A percentile compares a stretch with the other conserved stretches of the same genome.
Evolutionary conservation across 345 rosid species (phyloP).

Genomic region (Eucalyptus pauciflora): DNA sequence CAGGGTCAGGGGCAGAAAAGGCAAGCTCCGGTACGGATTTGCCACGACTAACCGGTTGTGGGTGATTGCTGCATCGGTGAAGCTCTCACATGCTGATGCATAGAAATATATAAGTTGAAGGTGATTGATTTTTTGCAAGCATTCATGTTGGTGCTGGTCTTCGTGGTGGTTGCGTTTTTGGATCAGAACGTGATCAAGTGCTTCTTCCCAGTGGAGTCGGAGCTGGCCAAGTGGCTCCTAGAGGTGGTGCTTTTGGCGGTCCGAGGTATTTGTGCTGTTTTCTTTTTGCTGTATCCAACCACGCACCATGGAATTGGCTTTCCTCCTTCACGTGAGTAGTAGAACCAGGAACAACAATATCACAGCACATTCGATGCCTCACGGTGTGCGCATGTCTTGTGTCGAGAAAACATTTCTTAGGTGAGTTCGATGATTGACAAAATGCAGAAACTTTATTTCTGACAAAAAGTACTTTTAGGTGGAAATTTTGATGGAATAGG

Average conservation of each 20-base stretch:
- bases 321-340: not conserved
- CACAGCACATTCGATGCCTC: not conserved
- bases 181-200: not conserved
- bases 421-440: no score
- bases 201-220: not conserved
- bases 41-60: slow-evolving; percentile 3
- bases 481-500: no score
- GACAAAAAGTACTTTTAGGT: no score
- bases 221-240: not conserved
- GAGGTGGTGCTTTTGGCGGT: not conserved
- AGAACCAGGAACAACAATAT: not conserved
- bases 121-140: slow-evolving; percentile 52
- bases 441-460: no score
- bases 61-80: slow-evolving; percentile 32
- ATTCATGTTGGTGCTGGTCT: slow-evolving; percentile 30
- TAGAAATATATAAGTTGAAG: slow-evolving; percentile 15
- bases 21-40: no score
- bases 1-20: no score
- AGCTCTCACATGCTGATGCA: slow-evolving; percentile 16
- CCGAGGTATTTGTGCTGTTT: not conserved
- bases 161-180: slow-evolving; percentile 17
- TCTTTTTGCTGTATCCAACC: not conserved
- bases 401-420: no score
- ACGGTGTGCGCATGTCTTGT: not conserved
- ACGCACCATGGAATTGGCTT: not conserved